phyloP scores from a whole-genome alignment of 495 filamentous ascomycete genomes.

The Annulohypoxylon bovei region DNA sequence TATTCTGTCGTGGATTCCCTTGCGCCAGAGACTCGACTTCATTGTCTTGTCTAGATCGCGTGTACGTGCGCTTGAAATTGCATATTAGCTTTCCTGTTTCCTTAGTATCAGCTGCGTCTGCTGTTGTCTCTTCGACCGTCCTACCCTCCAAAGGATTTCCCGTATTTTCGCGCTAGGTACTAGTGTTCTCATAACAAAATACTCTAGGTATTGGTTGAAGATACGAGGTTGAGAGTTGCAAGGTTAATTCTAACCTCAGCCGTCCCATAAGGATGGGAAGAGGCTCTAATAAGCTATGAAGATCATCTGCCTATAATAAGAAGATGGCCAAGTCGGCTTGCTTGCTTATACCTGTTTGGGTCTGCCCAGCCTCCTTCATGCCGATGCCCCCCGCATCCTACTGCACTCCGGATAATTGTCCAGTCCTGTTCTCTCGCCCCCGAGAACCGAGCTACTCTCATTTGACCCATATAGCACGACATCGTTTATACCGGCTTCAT shows the following conservation, averaged over 20 bases:
- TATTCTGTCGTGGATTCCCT: background rate
- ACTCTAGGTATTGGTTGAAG: background rate
- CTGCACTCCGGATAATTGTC: conserved; percentile 11
- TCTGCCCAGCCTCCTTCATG: conserved; percentile 12
- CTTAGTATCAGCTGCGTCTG: background rate
- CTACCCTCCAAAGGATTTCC: background rate
- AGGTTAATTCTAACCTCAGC: conserved; percentile 11
- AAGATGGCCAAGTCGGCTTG: conserved; percentile 25
- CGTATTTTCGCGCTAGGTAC: background rate
- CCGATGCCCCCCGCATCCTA: conserved; percentile 33
- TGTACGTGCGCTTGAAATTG: background rate
- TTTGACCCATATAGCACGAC: conserved; percentile 29
- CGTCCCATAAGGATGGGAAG: background rate
- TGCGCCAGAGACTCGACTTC: background rate
- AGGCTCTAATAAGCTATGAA: conserved; percentile 31
- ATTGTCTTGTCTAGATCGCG: background rate
- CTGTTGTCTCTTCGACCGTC: too few relatives aligned
- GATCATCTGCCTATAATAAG: conserved; percentile 30
- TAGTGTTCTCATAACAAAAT: background rate
- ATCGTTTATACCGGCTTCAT: conserved; percentile 29
- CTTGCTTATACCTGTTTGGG: background rate
- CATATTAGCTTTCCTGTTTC: background rate
- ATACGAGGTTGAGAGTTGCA: background rate
- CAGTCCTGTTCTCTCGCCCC: conserved; percentile 27
- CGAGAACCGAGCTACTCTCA: conserved; percentile 35